Evolutionary conservation across 2,329 filamentous ascomycete species (phyloP), one percentile per base, ranked within the genome.

Genomic region (Claviceps sp.): DNA sequence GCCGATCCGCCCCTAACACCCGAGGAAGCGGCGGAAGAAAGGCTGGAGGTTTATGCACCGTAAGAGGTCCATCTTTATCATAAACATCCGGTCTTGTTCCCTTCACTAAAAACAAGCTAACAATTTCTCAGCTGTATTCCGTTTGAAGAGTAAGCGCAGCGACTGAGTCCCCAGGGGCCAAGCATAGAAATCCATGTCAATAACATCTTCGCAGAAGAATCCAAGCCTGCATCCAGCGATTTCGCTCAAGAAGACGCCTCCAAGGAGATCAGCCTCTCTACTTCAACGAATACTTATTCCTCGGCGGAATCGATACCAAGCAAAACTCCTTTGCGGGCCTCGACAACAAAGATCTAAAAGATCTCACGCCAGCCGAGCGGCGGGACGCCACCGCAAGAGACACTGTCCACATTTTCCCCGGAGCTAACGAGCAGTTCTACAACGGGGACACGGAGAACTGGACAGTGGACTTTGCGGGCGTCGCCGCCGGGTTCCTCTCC

Each of bases 181-280:
- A 37, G 7, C 13, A 50, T 9, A 5, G 13, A 14, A 13, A 3
- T 4, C 7, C 48, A 16, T 8, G 16, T 16, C 4, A 49, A 17
- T 50, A 29, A 50, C 17, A 34, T 5, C 9, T 20, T 3, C 4
- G n/a, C 47, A 86, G 85, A 52, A 88, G 93, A 46, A 88, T 97
- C 42, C 84, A 96, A 62, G 78, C 83, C 26, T 93, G 88, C 46
- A 85, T 97, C 51, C 82, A 89, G 57, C 84, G 88, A 14, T 98
- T 84, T 68, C 81, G 85, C 55, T 75, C 79, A 38, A 85, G 83
- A 46, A 85, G 90, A 36, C 89, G 86, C 57, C 77, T 95, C 53
- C 78, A 85, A 53, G 66, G 72, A 13, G 72, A 79, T 4, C 80
- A 81, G 23, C 66, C 72, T 4, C 71, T 76, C 17, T 70, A 89